Percentiles rank a stretch among this genome's conserved stretches.
Evolutionary conservation across 139 green algal genomes (phyloP).

Genomic region (Chlorella sp.): DNA sequence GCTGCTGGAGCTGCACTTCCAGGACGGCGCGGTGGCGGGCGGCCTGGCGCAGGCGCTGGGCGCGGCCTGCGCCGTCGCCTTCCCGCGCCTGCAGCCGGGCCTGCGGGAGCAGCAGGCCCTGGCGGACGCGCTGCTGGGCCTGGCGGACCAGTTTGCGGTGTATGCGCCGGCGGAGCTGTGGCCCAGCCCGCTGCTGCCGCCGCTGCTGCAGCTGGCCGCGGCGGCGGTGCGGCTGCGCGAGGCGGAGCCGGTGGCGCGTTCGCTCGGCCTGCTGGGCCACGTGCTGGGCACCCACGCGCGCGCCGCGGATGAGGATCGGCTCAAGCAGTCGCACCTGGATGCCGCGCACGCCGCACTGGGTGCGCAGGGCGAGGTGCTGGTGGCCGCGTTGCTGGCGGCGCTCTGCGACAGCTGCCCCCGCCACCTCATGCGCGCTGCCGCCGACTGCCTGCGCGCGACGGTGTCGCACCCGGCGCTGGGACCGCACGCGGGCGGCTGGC

Average conservation of each 20-base stretch:
- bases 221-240: conserved; percentile 44
- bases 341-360: conserved; percentile 19
- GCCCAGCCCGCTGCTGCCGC: conserved; percentile 5
- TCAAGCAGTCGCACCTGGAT: conserved; percentile 2
- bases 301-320: not conserved
- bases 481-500: conserved; percentile 14
- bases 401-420: conserved; percentile 57
- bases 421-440: conserved; percentile 66
- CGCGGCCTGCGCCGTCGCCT: conserved; percentile 28
- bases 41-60: conserved; percentile 30
- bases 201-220: conserved; percentile 46
- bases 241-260: conserved; percentile 49
- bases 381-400: conserved; percentile 46
- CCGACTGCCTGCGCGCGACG: conserved; percentile 46
- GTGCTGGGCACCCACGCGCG: conserved; percentile 33
- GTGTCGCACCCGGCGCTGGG: conserved; percentile 14
- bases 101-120: conserved; percentile 49
- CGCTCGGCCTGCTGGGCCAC: conserved; percentile 53
- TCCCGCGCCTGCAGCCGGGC: conserved; percentile 36
- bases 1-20: conserved; percentile 49
- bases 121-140: conserved; percentile 45
- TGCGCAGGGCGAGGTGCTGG: conserved; percentile 41
- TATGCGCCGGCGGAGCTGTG: conserved; percentile 64
- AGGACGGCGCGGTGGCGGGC: conserved; percentile 14
- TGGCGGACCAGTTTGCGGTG: conserved; percentile 62